phyloP scores from a whole-genome alignment of 768 basidiomycete genomes.

The Lentinula boryana region DNA sequence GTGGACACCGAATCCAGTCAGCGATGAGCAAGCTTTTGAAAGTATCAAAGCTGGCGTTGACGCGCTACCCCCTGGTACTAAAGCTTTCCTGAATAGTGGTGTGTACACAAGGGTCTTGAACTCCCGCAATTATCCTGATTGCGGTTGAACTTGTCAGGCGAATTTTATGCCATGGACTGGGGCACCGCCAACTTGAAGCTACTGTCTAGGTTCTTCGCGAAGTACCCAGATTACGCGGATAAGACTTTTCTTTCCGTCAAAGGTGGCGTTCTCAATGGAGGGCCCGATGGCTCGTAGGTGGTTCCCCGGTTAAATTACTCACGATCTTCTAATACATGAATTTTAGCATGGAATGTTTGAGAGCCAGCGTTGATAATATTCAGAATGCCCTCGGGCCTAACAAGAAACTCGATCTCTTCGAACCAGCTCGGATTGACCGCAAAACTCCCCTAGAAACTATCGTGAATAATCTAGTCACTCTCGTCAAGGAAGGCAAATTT shows the following conservation, averaged over 20 bases:
- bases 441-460: constrained; percentile 37
- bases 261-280: constrained; percentile 19
- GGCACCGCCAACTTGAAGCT: constrained; percentile 40
- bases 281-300: constrained; percentile 23
- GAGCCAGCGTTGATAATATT: constrained; percentile 37
- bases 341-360: constrained; percentile 29
- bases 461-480: constrained; percentile 29
- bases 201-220: constrained; percentile 41
- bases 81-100: constrained; percentile 49
- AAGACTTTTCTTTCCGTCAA: constrained; percentile 28
- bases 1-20: constrained; percentile 38
- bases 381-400: constrained; percentile 38
- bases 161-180: constrained; percentile 49
- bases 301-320: not conserved
- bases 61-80: constrained; percentile 32
- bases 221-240: constrained; percentile 29
- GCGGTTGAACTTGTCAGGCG: constrained; percentile 25
- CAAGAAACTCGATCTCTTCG: constrained; percentile 53
- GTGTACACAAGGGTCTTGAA: constrained; percentile 5
- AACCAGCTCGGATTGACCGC: constrained; percentile 39
- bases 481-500: constrained; percentile 33
- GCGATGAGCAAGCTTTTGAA: constrained; percentile 56
- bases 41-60: constrained; percentile 50
- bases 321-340: not conserved
- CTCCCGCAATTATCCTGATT: not conserved